Evolutionary conservation across 768 basidiomycete genomes (phyloP), one percentile per base, ranked within the genome.

Genomic region (Suillus subalutaceus): DNA sequence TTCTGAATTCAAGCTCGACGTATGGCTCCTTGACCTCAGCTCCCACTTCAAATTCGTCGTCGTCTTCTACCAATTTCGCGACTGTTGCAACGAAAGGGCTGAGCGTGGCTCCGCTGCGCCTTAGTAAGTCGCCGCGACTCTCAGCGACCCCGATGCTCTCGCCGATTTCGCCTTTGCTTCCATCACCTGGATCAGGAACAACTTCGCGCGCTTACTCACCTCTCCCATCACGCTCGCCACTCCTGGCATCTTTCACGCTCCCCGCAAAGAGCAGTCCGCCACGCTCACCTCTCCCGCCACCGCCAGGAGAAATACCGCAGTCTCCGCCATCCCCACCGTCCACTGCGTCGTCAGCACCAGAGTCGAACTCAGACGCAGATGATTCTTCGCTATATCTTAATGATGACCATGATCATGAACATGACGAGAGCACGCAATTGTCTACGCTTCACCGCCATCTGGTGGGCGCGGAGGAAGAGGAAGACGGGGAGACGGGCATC

Each of bases 401-500:
- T 23, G 44, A 44, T 37, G 55, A 16, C 26, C 37, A 52, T 9
- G 68, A 71, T 0, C n/a, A 38, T 10, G 69, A 68, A 16, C 73
- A 71, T n/a, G 69, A 64, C 2, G 13, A 74, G 7, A 65, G 66
- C 66, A 75, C 69, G 44, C 67, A 57, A 20, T 58, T 74, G 30
- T 78, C 71, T 64, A 70, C 75, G 30, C 68, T 75, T 20, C 67
- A 75, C 40, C 41, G 9, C 9, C 58, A 18, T 15, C 46, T 52
- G 55, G 60, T 58, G 0, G 67, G 9, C 0, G 70, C 69, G 20
- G 73, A 78, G 4, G 80, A 74, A 7, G 67, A 80, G 63, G 86
- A 85, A 2, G 89, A 90, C 65, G 89, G 86, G 4, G 85, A 87
- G 60, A 79, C 85, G 1, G 91, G 88, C 0, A 92, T 93, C 44